Evolutionary conservation across 164 flowering plant genomes (phyloP).

Genomic region (Kalanchoe fedtschenkoi): DNA sequence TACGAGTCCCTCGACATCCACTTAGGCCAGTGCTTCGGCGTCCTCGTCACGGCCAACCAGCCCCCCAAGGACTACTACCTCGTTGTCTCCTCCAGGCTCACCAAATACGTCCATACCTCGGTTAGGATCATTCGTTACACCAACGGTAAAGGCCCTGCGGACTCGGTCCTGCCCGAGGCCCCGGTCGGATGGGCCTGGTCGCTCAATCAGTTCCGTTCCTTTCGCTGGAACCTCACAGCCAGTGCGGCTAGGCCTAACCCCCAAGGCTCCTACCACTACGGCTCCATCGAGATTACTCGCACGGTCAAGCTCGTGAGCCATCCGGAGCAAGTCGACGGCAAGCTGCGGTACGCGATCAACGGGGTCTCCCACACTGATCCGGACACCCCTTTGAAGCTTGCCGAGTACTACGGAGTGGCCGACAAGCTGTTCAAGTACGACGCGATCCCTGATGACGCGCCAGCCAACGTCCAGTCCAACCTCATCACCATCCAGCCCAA

Average conservation of each 20-base stretch:
- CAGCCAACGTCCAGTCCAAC: background rate
- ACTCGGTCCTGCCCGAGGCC: constrained; percentile 14
- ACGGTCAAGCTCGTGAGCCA: constrained; percentile 12
- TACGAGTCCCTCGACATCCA: constrained; percentile 4
- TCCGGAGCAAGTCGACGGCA: constrained; percentile 9
- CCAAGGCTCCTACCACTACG: no score
- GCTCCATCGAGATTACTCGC: constrained; percentile 10
- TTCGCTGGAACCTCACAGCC: constrained; percentile 11
- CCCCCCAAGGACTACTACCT: constrained; percentile 3
- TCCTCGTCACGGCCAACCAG: background rate
- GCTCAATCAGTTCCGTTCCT: no score
- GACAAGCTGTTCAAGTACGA: constrained; percentile 10
- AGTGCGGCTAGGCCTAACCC: no score
- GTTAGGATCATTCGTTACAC: constrained; percentile 23
- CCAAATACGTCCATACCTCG: constrained; percentile 20
- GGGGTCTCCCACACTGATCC: constrained; percentile 9
- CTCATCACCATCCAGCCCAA: no score
- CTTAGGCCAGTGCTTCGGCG: background rate
- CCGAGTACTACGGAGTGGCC: constrained; percentile 12
- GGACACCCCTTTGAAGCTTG: constrained; percentile 15
- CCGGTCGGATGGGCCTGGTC: constrained; percentile 12
- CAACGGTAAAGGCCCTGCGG: constrained; percentile 17
- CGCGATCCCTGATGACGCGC: constrained; percentile 3
- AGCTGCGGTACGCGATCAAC: constrained; percentile 16
- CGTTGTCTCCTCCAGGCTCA: constrained; percentile 1